Evolutionary conservation across 2,329 filamentous ascomycete species (phyloP), one percentile per base, ranked within the genome.

Genomic region (Endothia cerciana): DNA sequence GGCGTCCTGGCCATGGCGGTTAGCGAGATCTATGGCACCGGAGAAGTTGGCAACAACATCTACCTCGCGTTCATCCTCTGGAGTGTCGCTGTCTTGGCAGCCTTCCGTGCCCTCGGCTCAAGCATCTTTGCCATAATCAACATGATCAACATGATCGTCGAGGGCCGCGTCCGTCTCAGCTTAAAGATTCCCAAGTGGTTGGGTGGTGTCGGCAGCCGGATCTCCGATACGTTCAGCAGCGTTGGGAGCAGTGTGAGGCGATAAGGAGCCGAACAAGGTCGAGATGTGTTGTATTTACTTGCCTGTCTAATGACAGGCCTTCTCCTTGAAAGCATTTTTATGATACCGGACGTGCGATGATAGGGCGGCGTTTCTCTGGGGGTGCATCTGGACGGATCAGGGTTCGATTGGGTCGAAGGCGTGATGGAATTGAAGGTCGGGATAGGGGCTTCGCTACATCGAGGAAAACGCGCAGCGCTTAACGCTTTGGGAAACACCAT

Each of bases 31-130:
- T 99, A 97, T 78, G 87, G 87, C 56, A 83, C 85, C 67, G 86
- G 84, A 58, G 81, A 87, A 49, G 89, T 97, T 60, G 89, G 89
- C 7, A 85, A 89, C 72, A 99, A 99, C 81, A 88, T 91, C 75
- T 99, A 99, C 77, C 85, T 99, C 53, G 90, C 89, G 43, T 95
- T 98, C 79, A 92, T 99, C 74, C 85, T 99, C 28, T 99, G 95
- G 95, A 83, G 87, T 38, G 95, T 99, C 17, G 95, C 95, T 0
- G 85, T 85, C 0, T 80, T 99, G 33, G 95, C 96, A 1, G 81
- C 95, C 7, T 97, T 99, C 84, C 88, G 95, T 69, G 94, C 93
- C 0, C 77, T 97, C 1, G 95, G 95, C 0, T 90, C 86, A 11
- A 89, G 89, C 0, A 87, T 92, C 0, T 99, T 96, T 79, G 89